Conservation (phyloP, 345 rosid species). For the Bruguiera sexangula region DNA sequence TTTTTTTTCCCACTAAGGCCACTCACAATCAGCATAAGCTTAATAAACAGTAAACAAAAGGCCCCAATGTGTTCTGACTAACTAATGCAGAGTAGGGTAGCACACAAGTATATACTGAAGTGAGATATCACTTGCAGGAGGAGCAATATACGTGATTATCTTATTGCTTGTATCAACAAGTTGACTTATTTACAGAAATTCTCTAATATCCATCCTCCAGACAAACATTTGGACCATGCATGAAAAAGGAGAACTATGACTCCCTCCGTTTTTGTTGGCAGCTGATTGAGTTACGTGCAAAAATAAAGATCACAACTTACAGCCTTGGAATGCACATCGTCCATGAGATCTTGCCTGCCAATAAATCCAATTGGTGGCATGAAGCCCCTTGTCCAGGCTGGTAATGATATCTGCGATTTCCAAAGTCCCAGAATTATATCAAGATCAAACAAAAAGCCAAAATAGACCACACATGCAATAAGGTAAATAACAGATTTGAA, state of each 20-base stretch:
- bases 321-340: slow-evolving; percentile 1
- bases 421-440: slow-evolving; percentile 7
- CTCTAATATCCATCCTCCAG: not conserved
- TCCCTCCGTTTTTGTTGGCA: not conserved
- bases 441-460: not conserved
- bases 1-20: too few relatives aligned
- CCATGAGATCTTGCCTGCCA: not conserved
- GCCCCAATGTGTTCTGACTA: too few relatives aligned
- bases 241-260: not conserved
- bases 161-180: slow-evolving; percentile 1
- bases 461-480: not conserved
- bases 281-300: not conserved
- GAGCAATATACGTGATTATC: not conserved
- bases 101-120: too few relatives aligned
- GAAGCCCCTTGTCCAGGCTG: not conserved
- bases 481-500: not conserved
- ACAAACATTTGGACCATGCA: not conserved
- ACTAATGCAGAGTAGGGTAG: too few relatives aligned
- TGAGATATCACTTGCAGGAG: too few relatives aligned
- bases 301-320: slow-evolving; percentile 6
- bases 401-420: not conserved
- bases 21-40: too few relatives aligned
- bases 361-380: not conserved
- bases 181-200: slow-evolving; percentile 1
- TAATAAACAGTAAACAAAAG: too few relatives aligned